A percentile compares a stretch with the other conserved stretches of the same genome.
Evolutionary conservation across 177 flowering plant species (phyloP).

Genomic region (Tripterygium wilfordii): DNA sequence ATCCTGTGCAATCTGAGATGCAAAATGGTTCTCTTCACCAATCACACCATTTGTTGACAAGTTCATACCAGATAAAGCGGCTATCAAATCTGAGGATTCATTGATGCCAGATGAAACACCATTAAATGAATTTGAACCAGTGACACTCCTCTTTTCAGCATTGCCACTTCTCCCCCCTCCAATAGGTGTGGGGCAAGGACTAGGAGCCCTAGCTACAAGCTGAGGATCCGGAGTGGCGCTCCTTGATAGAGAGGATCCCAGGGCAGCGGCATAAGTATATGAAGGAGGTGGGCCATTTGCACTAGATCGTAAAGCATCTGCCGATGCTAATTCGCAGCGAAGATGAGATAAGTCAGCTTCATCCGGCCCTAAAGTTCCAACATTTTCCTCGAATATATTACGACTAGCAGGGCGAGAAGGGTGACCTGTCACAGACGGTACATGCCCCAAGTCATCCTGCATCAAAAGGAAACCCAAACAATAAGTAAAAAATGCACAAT

Average conservation of each 20-base stretch:
- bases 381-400: conserved; percentile 52
- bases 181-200: conserved; percentile 60
- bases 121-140: conserved; percentile 37
- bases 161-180: conserved; percentile 41
- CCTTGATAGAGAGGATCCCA: conserved; percentile 64
- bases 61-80: conserved; percentile 65
- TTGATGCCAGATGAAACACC: conserved; percentile 34
- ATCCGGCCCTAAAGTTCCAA: conserved; percentile 24
- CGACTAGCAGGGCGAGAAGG: conserved; percentile 77
- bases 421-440: conserved; percentile 38
- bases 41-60: conserved; percentile 42
- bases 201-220: conserved; percentile 55
- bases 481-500: background rate
- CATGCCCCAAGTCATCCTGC: conserved; percentile 51
- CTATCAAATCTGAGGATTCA: conserved; percentile 45
- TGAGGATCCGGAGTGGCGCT: conserved; percentile 78
- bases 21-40: conserved; percentile 36
- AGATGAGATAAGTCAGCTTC: conserved; percentile 44
- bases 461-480: background rate
- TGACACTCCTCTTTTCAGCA: conserved; percentile 42
- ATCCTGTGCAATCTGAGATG: conserved; percentile 33
- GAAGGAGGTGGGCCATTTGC: conserved; percentile 40
- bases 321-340: conserved; percentile 25
- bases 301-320: conserved; percentile 24
- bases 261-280: conserved; percentile 58